Conservation (phyloP, 148 eudicot species). For the Vaccinium vitisidaea region DNA sequence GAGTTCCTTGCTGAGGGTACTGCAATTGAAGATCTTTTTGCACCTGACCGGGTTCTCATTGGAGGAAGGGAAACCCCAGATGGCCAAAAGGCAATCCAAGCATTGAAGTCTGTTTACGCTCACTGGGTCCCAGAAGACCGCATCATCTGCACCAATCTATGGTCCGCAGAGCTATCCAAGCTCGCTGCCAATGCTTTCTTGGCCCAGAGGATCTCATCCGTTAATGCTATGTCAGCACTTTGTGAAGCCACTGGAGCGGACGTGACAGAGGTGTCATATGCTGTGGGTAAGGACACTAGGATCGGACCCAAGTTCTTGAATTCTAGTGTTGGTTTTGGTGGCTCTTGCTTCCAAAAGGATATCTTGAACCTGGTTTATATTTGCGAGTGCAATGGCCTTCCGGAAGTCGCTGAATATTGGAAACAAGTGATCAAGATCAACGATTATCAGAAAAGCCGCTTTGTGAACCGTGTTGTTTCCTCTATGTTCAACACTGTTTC, state of each 20-base stretch:
- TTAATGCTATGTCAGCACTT: constrained; percentile 64
- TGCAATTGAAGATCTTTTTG: constrained; percentile 66
- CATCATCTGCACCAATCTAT: constrained; percentile 69
- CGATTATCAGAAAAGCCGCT: constrained; percentile 69
- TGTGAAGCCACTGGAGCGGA: constrained; percentile 79
- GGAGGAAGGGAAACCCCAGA: constrained; percentile 82
- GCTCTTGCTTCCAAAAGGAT: constrained; percentile 67
- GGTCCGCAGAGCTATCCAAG: constrained; percentile 93
- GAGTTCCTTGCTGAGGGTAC: constrained; percentile 91
- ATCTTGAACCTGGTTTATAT: constrained; percentile 57
- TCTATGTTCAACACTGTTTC: constrained; percentile 81
- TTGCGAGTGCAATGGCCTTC: constrained; percentile 75
- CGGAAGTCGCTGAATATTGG: constrained; percentile 85
- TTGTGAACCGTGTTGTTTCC: constrained; percentile 63
- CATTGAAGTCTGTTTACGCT: constrained; percentile 66
- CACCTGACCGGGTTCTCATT: constrained; percentile 77
- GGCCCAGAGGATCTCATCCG: constrained; percentile 64
- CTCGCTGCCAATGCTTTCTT: constrained; percentile 83
- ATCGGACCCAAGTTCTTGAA: constrained; percentile 56
- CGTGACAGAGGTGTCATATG: constrained; percentile 64
- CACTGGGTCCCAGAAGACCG: constrained; percentile 83
- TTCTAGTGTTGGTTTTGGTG: constrained; percentile 59
- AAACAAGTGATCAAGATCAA: constrained; percentile 85
- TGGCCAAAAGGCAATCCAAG: constrained; percentile 64
- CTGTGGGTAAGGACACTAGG: constrained; percentile 65